Percentiles rank a stretch among this genome's conserved stretches.
Evolutionary conservation across 257 asterid genomes (phyloP).

Genomic region (Rubia yunnanensis): DNA sequence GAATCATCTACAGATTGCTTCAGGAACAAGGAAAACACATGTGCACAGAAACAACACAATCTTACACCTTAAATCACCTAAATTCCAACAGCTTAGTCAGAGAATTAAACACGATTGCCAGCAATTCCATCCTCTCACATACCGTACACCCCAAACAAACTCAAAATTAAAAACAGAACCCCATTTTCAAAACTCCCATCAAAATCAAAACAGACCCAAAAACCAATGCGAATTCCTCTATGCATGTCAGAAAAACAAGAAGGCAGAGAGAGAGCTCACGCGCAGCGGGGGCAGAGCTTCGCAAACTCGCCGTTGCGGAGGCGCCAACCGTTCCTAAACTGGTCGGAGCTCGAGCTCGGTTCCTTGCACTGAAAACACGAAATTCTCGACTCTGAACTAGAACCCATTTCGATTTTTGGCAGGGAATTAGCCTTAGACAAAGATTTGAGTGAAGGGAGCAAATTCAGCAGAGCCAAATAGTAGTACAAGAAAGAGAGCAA

Average conservation of each 20-base stretch:
- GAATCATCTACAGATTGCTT: conserved; percentile 11
- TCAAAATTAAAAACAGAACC: neutral
- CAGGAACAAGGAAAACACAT: conserved; percentile 20
- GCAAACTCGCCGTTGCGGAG: conserved; percentile 33
- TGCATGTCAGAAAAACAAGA: neutral
- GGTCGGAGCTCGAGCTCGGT: conserved; percentile 19
- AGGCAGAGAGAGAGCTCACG: conserved; percentile 10
- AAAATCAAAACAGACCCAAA: neutral
- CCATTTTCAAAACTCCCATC: neutral
- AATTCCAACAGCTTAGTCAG: neutral
- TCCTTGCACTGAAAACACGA: conserved; percentile 27
- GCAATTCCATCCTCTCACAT: neutral
- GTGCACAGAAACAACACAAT: neutral
- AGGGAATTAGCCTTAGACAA: neutral
- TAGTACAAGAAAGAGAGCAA: neutral
- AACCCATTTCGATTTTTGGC: conserved; percentile 9
- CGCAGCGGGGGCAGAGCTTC: conserved; percentile 34
- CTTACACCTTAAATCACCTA: neutral
- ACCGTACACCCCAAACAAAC: conserved; percentile 1
- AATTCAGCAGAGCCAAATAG: neutral
- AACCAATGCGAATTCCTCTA: conserved; percentile 1
- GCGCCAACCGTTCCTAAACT: conserved; percentile 35
- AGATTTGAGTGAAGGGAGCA: neutral
- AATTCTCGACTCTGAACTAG: conserved; percentile 12
- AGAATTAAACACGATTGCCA: neutral